Percentiles rank a stretch among this genome's conserved stretches.
phyloP scores from a whole-genome alignment of 768 basidiomycete genomes.

The Daedalea quercina region DNA sequence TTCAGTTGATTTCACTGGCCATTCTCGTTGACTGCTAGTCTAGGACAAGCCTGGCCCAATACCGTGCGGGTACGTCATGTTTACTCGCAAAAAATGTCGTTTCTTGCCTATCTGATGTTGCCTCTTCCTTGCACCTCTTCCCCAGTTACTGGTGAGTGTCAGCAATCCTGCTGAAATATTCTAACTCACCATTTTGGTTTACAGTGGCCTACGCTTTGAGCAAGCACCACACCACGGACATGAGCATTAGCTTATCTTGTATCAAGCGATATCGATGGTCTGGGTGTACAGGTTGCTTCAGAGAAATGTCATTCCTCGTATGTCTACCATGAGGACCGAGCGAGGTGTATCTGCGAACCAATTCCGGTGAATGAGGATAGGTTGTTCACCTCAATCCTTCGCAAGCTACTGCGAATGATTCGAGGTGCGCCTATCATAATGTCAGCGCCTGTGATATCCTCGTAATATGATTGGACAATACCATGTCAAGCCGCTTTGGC shows the following conservation, averaged over 20 bases:
- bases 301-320: not conserved
- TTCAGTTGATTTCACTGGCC: not conserved
- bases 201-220: constrained; percentile 85
- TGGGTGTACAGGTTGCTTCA: not conserved
- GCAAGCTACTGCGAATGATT: no score
- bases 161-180: not conserved
- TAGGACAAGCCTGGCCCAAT: constrained; percentile 87
- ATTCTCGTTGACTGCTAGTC: constrained; percentile 2
- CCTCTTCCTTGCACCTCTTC: constrained; percentile 5
- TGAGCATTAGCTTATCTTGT: constrained; percentile 15
- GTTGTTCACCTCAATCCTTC: no score
- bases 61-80: constrained; percentile 76
- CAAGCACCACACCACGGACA: constrained; percentile 73
- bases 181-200: not conserved
- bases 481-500: no score
- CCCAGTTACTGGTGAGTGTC: constrained; percentile 31
- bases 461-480: no score
- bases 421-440: no score
- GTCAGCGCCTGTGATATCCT: no score
- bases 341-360: no score
- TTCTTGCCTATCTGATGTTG: constrained; percentile 3
- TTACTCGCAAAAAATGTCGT: constrained; percentile 5
- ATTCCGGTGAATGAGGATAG: no score
- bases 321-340: no score
- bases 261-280: not conserved